Base-by-base conservation (phyloP, 1,139 yeast species). In the Sugiyamaella grinbergsii region DNA sequence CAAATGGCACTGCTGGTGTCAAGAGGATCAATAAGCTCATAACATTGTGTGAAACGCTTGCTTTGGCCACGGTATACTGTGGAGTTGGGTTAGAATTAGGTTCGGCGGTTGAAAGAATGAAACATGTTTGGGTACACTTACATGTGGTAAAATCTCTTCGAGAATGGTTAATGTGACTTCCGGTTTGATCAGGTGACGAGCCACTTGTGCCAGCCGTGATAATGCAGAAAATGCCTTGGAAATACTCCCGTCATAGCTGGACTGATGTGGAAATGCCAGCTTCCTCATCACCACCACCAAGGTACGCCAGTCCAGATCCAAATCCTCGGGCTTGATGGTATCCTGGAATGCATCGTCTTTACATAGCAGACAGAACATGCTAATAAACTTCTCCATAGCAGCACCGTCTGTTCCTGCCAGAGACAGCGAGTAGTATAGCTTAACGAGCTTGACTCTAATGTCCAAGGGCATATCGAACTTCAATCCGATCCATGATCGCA, bases 401-500 rank as follows among this genome's bases (percentile, higher is more conserved):
- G 84, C 67, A 38, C 77, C 78, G 61, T 90, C 96, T 5, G 95
- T 93, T 40, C 93, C 80, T 1, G 86, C 79, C 31, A 90, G 71
- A 37, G 90, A 77, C 29, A 93, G 73, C 11, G 88, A 80, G 63
- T 82, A 91, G 63, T 82, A 91, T 1, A 89, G 86, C 52, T 76
- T 74, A 0, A 90, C 82, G 48, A 93, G 75, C 2, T 79, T 73
- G 28, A 82, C 74, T 52, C 93, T 76, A 42, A 83, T 71, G 1
- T 74, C 63, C 16, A 89, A 62, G 0, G 98, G 98, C 74, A 93
- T 77, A 50, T 85, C 87, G 62, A 86, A 83, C 65, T 89, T 89
- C 81, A 86, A 83, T 57, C 79, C 79, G 55, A 90, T 70, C 81
- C 96, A 86, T 39, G 86, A 83, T 51, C 82, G 77, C 56, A 93